Base-by-base conservation (phyloP, 2,329 filamentous ascomycete genomes). In the Ophiocordyceps sinensis region DNA sequence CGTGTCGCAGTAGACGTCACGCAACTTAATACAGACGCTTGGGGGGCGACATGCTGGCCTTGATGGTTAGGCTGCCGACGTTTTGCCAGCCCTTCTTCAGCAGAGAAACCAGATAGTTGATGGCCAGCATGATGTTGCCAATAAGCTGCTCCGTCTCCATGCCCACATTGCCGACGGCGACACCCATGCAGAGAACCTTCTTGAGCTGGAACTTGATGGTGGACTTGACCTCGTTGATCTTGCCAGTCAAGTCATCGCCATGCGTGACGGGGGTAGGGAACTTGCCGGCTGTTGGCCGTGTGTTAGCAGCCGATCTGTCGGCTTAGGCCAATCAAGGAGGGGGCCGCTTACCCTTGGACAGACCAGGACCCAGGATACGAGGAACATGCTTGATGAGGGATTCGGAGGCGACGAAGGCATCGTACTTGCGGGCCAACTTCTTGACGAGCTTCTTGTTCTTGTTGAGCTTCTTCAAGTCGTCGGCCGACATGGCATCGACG, bases 401-500 rank as follows among this genome's bases (percentile, higher is more conserved):
- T 65, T 98, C 91, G 65, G 89, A 96, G 66, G 91, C 84, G 65
- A 98, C 72, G 75, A 98, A 98, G 58, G 91, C 91, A 71, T 98
- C 91, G 82, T 98, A 96, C 79, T 98, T 98, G 81, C 88, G 87
- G 51, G 91, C 91, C 55, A 98, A 85, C 84, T 98, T 98, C 87
- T 98, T 98, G 82, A 98, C 95, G 63, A 96, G 82, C 84, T 98
- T 98, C 85, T 98, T 96, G 86, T 98, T 98, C 86, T 98, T 98
- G 84, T 98, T 98, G 57, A 98, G 86, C 84, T 98, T 98, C 85
- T 98, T 98, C 73, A 98, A 74, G 71, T 98, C 91, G 62, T 98
- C 91, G 54, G 85, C 71, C 62, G 85, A 94, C 91, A 96, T 96
- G 73, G 89, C 87, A 65, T 98, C 91, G 57, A 96, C 79, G 67